Evolutionary conservation across 768 basidiomycete genomes (phyloP).

Genomic region (Holtermannia corniformis): DNA sequence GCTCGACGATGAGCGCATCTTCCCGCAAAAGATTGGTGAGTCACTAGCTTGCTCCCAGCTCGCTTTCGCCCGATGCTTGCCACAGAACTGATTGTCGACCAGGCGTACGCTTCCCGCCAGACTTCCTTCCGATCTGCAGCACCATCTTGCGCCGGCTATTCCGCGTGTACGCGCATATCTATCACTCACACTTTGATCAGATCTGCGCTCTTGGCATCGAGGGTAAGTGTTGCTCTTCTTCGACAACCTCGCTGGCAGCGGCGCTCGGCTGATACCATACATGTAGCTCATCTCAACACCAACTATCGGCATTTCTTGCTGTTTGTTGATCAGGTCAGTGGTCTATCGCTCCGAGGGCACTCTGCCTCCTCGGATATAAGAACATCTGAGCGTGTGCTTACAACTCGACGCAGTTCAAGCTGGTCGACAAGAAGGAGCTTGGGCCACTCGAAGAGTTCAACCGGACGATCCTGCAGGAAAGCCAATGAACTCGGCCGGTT

Average conservation of each 20-base stretch:
- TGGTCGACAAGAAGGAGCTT: constrained; percentile 66
- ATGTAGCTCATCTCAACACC: constrained; percentile 87
- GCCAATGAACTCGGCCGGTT: background rate
- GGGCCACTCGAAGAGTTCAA: constrained; percentile 67
- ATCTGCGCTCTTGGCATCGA: constrained; percentile 97
- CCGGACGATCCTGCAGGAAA: constrained; percentile 55
- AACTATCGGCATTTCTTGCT: constrained; percentile 97
- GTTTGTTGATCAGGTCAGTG: constrained; percentile 80
- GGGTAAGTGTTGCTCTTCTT: constrained; percentile 50
- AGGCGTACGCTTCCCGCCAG: constrained; percentile 86
- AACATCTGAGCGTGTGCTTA: background rate
- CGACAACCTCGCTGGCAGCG: background rate
- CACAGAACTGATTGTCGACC: constrained; percentile 8
- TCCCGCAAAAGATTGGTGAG: constrained; percentile 89
- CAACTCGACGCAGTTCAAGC: constrained; percentile 22
- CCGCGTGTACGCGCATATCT: constrained; percentile 95
- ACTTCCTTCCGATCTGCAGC: constrained; percentile 80
- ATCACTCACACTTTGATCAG: constrained; percentile 98
- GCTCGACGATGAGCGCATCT: constrained; percentile 82
- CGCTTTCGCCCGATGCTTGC: background rate
- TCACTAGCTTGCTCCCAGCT: background rate
- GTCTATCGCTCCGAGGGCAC: background rate
- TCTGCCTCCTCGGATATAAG: background rate
- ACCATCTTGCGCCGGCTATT: constrained; percentile 87
- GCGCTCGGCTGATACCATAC: background rate